Conservation (phyloP, 1,139 yeast genomes). For the Saccharomyces hybrid region DNA sequence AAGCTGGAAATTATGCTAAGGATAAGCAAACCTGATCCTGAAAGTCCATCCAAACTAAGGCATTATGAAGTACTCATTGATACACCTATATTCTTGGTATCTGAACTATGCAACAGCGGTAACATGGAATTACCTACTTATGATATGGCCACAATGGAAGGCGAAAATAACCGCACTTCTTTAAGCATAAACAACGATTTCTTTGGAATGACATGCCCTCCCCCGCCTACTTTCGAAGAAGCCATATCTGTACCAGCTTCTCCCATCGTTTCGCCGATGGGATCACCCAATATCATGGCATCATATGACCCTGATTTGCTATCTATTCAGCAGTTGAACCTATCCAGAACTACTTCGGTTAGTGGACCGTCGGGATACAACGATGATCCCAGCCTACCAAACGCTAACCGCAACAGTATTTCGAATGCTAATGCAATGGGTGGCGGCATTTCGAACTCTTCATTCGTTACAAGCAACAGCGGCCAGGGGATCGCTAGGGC, state of each 20-base stretch:
- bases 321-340: conserved; percentile 25
- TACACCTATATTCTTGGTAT: conserved; percentile 69
- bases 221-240: conserved; percentile 56
- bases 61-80: conserved; percentile 90
- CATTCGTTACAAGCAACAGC: conserved; percentile 2
- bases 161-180: conserved; percentile 4
- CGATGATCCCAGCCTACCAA: background rate
- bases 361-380: conserved; percentile 10
- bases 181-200: conserved; percentile 1
- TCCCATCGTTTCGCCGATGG: conserved; percentile 24
- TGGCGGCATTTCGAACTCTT: conserved; percentile 2
- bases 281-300: conserved; percentile 18
- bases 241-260: conserved; percentile 38
- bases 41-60: conserved; percentile 52
- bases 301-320: conserved; percentile 22
- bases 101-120: conserved; percentile 64
- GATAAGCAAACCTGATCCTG: conserved; percentile 57
- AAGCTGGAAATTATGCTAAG: conserved; percentile 72
- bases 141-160: conserved; percentile 37
- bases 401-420: conserved; percentile 1
- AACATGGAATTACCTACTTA: conserved; percentile 70
- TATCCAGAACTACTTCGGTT: conserved; percentile 23
- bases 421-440: background rate
- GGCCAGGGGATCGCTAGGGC: background rate
- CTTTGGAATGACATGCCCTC: conserved; percentile 8